A percentile compares a stretch with the other conserved stretches of the same genome.
Conservation (phyloP, 768 basidiomycete genomes). For the Pisolithus albus region DNA sequence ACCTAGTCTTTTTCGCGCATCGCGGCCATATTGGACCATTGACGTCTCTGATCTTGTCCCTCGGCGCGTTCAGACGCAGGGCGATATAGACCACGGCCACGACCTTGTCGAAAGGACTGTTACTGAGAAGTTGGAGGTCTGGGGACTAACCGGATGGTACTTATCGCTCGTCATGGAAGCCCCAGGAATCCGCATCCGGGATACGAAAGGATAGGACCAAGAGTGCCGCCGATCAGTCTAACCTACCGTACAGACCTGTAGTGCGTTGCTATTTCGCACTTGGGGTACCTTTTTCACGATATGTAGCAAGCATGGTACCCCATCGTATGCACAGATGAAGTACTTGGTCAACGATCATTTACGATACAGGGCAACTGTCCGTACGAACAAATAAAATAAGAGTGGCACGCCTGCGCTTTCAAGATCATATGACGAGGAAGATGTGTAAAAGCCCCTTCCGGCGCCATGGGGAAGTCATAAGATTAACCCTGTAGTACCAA, state of each 20-base stretch:
- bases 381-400: background rate
- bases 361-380: background rate
- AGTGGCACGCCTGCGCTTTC: background rate
- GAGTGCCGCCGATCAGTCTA: background rate
- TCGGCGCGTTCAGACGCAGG: constrained; percentile 25
- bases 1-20: constrained; percentile 46
- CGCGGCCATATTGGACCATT: constrained; percentile 54
- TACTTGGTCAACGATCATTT: background rate
- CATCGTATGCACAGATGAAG: background rate
- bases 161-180: constrained; percentile 54
- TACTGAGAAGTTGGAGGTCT: constrained; percentile 56
- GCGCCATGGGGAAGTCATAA: constrained; percentile 7
- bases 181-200: constrained; percentile 41
- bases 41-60: constrained; percentile 55
- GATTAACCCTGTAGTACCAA: constrained; percentile 3
- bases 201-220: background rate
- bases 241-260: background rate
- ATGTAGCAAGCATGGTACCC: background rate
- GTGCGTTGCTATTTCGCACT: background rate
- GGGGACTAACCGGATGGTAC: constrained; percentile 86
- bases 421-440: constrained; percentile 8
- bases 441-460: constrained; percentile 9
- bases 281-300: no score
- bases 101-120: constrained; percentile 34
- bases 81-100: constrained; percentile 28